Evolutionary conservation across 345 rosid genomes (phyloP).

Genomic region (Acer yangbiense): DNA sequence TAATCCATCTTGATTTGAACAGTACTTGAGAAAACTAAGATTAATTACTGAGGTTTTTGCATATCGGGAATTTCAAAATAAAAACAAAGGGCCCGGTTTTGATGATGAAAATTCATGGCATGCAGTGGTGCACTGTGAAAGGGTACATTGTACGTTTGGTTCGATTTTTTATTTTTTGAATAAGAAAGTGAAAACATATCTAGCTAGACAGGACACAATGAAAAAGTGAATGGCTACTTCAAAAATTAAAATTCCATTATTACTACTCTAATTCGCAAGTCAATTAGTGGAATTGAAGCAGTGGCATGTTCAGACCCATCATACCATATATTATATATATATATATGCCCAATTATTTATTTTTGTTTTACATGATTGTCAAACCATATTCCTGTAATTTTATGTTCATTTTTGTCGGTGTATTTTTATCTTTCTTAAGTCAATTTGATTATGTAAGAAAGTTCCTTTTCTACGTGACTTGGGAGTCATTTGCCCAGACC

Average conservation of each 20-base stretch:
- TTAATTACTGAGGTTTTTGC: too few species aligned
- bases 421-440: too few species aligned
- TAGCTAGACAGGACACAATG: background rate
- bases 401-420: too few species aligned
- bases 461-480: too few species aligned
- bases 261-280: background rate
- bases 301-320: background rate
- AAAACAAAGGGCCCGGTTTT: conserved; percentile 1
- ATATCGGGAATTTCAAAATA: conserved; percentile 1
- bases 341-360: too few species aligned
- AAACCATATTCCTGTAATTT: too few species aligned
- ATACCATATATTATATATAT: too few species aligned
- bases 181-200: background rate
- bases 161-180: too few species aligned
- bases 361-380: too few species aligned
- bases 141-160: background rate
- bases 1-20: conserved; percentile 7
- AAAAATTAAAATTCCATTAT: background rate
- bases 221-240: background rate
- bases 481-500: too few species aligned
- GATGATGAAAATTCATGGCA: background rate
- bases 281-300: background rate
- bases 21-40: background rate
- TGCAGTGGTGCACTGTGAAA: background rate
- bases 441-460: too few species aligned